phyloP scores from a whole-genome alignment of 352 stramenopile species.

The Plasmopara halstedii region DNA sequence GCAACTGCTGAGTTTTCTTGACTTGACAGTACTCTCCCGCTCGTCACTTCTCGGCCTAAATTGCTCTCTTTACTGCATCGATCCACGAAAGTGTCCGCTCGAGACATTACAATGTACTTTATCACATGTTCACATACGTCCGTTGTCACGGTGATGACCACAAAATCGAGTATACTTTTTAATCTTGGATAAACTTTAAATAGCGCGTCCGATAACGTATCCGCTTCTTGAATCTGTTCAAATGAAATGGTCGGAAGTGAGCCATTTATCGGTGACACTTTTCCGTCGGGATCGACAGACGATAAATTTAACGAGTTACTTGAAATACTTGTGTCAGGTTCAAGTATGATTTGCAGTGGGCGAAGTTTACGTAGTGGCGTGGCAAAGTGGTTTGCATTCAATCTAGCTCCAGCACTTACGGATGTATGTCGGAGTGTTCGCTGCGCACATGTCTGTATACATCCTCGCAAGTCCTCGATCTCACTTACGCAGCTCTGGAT shows the following conservation, averaged over 20 bases:
- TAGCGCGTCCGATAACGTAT: constrained; percentile 36
- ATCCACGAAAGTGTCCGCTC: constrained; percentile 37
- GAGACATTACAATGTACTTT: constrained; percentile 28
- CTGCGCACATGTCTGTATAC: constrained; percentile 45
- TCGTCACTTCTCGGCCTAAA: background rate
- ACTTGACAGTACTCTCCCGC: background rate
- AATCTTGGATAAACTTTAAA: constrained; percentile 60
- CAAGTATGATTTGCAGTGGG: constrained; percentile 42
- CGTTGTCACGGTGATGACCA: constrained; percentile 51
- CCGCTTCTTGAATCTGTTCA: constrained; percentile 15
- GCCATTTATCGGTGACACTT: background rate
- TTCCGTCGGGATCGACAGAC: background rate
- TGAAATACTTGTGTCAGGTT: constrained; percentile 8
- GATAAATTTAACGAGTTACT: background rate
- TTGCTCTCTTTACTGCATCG: constrained; percentile 25
- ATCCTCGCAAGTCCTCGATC: constrained; percentile 47
- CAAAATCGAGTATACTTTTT: constrained; percentile 50
- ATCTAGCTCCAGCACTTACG: constrained; percentile 4
- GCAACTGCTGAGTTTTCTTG: constrained; percentile 6
- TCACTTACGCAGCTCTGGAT: constrained; percentile 54
- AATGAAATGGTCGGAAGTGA: background rate
- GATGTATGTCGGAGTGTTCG: constrained; percentile 15
- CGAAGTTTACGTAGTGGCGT: constrained; percentile 51
- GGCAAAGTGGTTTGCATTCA: constrained; percentile 6
- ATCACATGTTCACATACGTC: constrained; percentile 55